These are phyloP conservation scores for Artemisia tridentata DNA, from an alignment of 129 eudicot species.

Conservation along the genomic window DNA sequence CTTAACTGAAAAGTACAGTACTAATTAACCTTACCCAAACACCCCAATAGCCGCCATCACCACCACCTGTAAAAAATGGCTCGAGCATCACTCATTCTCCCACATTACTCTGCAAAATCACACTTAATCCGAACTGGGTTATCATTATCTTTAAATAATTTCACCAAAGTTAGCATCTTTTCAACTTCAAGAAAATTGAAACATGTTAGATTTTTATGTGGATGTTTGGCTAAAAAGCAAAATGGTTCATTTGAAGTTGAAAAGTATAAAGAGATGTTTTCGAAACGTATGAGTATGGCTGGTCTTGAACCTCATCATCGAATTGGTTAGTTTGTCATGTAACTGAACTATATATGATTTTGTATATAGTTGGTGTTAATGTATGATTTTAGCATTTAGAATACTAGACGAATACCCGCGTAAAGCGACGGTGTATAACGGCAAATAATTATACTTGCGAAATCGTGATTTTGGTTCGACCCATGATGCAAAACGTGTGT, in stretches of 20 bases:
- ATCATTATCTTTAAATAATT: slow-evolving; percentile 13
- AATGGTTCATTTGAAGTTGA: slow-evolving; percentile 34
- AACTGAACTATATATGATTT: too few species aligned
- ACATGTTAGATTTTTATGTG: slow-evolving; percentile 28
- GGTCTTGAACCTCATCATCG: slow-evolving; percentile 84
- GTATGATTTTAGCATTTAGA: too few species aligned
- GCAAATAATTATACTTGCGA: too few species aligned
- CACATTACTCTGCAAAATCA: slow-evolving; percentile 26
- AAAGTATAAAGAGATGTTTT: slow-evolving; percentile 45
- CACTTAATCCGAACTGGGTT: slow-evolving; percentile 27
- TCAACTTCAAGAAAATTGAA: slow-evolving; percentile 19
- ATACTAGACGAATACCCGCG: too few species aligned
- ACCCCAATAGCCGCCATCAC: neutral
- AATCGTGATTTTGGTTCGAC: too few species aligned
- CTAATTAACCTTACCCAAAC: neutral
- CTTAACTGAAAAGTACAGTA: neutral
- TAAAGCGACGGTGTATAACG: too few species aligned
- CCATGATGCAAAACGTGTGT: too few species aligned
- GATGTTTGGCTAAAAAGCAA: slow-evolving; percentile 28
- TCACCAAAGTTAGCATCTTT: slow-evolving; percentile 14
- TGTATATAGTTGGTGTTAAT: too few species aligned
- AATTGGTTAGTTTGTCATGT: slow-evolving; percentile 38
- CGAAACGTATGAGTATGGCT: slow-evolving; percentile 67
- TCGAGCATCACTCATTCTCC: slow-evolving; percentile 31
- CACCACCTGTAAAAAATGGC: slow-evolving; percentile 28